phyloP scores from a whole-genome alignment of 106 monocot species.

The Xerophyta viscosa region DNA sequence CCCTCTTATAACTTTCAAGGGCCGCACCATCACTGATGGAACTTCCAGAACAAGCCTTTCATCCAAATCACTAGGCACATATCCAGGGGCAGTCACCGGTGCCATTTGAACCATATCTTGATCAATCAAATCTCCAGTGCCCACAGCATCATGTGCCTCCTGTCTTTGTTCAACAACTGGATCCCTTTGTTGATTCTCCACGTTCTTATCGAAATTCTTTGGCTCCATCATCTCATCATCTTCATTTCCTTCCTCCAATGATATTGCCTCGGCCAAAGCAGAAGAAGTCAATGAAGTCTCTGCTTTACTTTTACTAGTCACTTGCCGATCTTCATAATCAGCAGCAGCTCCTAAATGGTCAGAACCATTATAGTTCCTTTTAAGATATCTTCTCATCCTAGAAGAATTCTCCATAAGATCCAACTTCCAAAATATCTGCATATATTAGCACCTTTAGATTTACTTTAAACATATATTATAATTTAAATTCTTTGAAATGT shows the following conservation, averaged over 20 bases:
- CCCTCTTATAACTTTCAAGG: constrained; percentile 74
- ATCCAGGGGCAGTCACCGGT: constrained; percentile 41
- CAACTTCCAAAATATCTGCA: constrained; percentile 80
- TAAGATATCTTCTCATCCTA: constrained; percentile 88
- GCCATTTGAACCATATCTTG: constrained; percentile 41
- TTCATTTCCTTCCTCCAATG: constrained; percentile 44
- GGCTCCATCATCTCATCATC: constrained; percentile 45
- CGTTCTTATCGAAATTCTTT: constrained; percentile 16
- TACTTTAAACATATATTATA: too few species aligned
- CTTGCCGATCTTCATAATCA: constrained; percentile 50
- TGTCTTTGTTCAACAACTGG: constrained; percentile 25
- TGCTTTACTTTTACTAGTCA: constrained; percentile 22
- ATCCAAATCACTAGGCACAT: constrained; percentile 69
- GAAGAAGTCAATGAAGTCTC: constrained; percentile 43
- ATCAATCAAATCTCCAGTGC: constrained; percentile 35
- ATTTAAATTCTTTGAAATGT: too few species aligned
- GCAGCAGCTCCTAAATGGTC: constrained; percentile 65
- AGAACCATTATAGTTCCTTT: constrained; percentile 65
- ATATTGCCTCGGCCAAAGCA: constrained; percentile 59
- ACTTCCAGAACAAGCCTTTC: constrained; percentile 90
- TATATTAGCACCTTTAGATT: neutral
- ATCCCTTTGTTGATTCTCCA: constrained; percentile 18
- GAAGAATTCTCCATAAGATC: constrained; percentile 74
- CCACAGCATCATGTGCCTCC: constrained; percentile 23
- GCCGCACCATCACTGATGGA: constrained; percentile 76